Percentiles rank a stretch among this genome's conserved stretches.
Evolutionary conservation across 352 stramenopile genomes (phyloP).

Genomic region (Phytophthora multivora): DNA sequence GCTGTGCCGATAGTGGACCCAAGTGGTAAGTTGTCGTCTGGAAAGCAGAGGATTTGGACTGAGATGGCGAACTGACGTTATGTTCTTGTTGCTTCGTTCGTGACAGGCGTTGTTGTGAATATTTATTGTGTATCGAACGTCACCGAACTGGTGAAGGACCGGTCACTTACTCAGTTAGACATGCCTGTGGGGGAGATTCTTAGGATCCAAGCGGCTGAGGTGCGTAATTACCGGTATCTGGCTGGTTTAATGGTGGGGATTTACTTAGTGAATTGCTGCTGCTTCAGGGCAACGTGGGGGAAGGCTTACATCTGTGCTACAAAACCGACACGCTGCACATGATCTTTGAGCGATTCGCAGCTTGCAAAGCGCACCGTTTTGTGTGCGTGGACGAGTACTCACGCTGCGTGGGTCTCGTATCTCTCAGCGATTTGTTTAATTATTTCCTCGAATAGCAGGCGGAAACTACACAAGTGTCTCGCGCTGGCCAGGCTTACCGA

Average conservation of each 20-base stretch:
- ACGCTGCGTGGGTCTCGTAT: conserved; percentile 84
- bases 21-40: conserved; percentile 51
- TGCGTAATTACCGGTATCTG: conserved; percentile 21
- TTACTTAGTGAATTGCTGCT: too few relatives aligned
- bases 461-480: conserved; percentile 21
- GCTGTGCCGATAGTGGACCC: conserved; percentile 85
- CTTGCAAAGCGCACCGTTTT: conserved; percentile 85
- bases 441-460: conserved; percentile 87
- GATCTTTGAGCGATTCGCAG: conserved; percentile 89
- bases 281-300: conserved; percentile 75
- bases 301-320: conserved; percentile 87
- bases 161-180: conserved; percentile 89
- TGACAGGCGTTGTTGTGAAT: conserved; percentile 86
- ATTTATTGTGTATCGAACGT: conserved; percentile 93
- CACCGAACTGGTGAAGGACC: conserved; percentile 90
- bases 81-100: conserved; percentile 3
- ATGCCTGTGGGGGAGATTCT: conserved; percentile 89
- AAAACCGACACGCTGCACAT: conserved; percentile 91
- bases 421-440: conserved; percentile 91
- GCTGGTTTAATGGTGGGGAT: too few relatives aligned
- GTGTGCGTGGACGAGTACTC: conserved; percentile 88
- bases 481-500: conserved; percentile 17
- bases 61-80: conserved; percentile 3
- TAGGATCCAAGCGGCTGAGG: conserved; percentile 84
- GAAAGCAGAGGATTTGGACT: neutral